These are phyloP conservation scores for Penicillium malachiteum DNA, from an alignment of 495 filamentous ascomycete genomes.

Conservation along the genomic window DNA sequence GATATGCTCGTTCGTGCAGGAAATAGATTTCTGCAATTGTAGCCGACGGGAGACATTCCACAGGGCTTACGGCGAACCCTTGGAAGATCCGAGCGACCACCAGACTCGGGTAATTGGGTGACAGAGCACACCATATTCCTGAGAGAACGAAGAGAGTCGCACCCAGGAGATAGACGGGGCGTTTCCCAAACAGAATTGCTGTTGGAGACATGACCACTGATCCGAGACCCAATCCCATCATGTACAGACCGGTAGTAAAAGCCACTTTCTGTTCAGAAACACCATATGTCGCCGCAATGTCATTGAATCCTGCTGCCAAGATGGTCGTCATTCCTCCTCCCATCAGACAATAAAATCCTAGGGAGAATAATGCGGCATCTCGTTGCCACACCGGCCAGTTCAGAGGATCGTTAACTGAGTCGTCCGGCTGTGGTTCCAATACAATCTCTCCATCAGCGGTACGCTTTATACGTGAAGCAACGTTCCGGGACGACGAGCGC, in stretches of 20 bases:
- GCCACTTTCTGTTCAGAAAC: slow-evolving; percentile 75
- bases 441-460: slow-evolving; percentile 84
- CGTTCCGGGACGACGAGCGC: slow-evolving; percentile 32
- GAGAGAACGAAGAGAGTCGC: slow-evolving; percentile 73
- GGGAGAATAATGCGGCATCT: slow-evolving; percentile 75
- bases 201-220: slow-evolving; percentile 84
- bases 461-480: slow-evolving; percentile 61
- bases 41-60: slow-evolving; percentile 93
- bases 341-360: slow-evolving; percentile 90
- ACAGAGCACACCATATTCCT: slow-evolving; percentile 82
- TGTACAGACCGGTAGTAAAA: slow-evolving; percentile 89
- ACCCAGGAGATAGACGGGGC: slow-evolving; percentile 84
- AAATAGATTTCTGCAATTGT: slow-evolving; percentile 98
- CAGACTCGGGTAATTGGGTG: slow-evolving; percentile 76
- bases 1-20: slow-evolving; percentile 89
- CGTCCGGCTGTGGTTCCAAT: slow-evolving; percentile 88
- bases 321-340: slow-evolving; percentile 93
- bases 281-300: slow-evolving; percentile 70
- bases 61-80: slow-evolving; percentile 82
- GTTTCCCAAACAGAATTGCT: slow-evolving; percentile 86
- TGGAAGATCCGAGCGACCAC: slow-evolving; percentile 82
- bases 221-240: slow-evolving; percentile 89
- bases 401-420: slow-evolving; percentile 84
- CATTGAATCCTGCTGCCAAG: slow-evolving; percentile 83
- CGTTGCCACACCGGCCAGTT: slow-evolving; percentile 88